Evolutionary conservation across 1,139 yeast genomes (phyloP).

Genomic region (Lodderomyces oxycetoniae): DNA sequence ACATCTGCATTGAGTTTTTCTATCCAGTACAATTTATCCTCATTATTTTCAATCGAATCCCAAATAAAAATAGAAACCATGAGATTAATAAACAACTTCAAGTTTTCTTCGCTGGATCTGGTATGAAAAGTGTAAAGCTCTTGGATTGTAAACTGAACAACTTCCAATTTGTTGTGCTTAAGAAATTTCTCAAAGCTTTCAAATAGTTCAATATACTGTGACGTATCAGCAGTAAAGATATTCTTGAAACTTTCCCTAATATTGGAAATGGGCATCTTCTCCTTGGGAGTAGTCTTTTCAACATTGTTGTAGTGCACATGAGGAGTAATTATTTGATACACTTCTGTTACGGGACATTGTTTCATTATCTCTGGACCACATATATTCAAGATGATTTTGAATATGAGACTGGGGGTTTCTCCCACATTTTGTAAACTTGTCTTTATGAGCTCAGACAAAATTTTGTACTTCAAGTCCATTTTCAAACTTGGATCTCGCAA

Average conservation of each 20-base stretch:
- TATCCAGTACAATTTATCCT: slow-evolving; percentile 26
- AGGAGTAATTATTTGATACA: slow-evolving; percentile 6
- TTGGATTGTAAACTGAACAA: slow-evolving; percentile 15
- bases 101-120: slow-evolving; percentile 25
- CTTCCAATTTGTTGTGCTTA: slow-evolving; percentile 12
- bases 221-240: slow-evolving; percentile 4
- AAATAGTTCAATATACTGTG: not conserved
- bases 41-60: slow-evolving; percentile 16
- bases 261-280: slow-evolving; percentile 7
- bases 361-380: slow-evolving; percentile 13
- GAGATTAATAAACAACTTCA: slow-evolving; percentile 26
- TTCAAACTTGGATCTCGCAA: slow-evolving; percentile 12
- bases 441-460: slow-evolving; percentile 23
- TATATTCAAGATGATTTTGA: slow-evolving; percentile 23
- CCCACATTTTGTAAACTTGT: slow-evolving; percentile 16
- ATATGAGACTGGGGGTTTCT: slow-evolving; percentile 18
- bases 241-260: slow-evolving; percentile 8
- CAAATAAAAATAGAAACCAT: slow-evolving; percentile 21
- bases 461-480: slow-evolving; percentile 13
- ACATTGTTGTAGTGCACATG: slow-evolving; percentile 5
- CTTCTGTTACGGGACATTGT: slow-evolving; percentile 7
- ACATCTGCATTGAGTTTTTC: slow-evolving; percentile 11
- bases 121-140: slow-evolving; percentile 19
- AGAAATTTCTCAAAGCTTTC: slow-evolving; percentile 8
- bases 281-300: slow-evolving; percentile 2